Percentiles rank a stretch among this genome's conserved stretches.
These are phyloP conservation scores for Alternaria sp. DNA, from an alignment of 2,329 filamentous ascomycete species.

Conservation along the genomic window DNA sequence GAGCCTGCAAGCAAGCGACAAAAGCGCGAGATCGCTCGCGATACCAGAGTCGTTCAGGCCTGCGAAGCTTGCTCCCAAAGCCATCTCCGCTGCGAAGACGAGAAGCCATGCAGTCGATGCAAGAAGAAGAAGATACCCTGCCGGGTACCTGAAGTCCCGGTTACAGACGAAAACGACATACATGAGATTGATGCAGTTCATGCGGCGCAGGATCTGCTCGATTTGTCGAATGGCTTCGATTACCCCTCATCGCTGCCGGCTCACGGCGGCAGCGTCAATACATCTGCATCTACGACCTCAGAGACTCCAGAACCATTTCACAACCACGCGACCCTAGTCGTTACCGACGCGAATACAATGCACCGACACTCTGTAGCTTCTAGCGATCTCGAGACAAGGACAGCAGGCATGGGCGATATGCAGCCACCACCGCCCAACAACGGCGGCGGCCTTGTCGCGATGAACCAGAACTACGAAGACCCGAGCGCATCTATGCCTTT, in stretches of 20 bases:
- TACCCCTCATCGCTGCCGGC: conserved; percentile 18
- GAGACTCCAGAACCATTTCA: conserved; percentile 8
- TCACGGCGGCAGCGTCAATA: conserved; percentile 4
- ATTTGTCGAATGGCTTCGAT: conserved; percentile 34
- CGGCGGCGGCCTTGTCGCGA: not conserved
- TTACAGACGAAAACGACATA: conserved; percentile 20
- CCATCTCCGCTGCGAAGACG: conserved; percentile 61
- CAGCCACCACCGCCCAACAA: conserved; percentile 11
- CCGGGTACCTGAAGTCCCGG: conserved; percentile 26
- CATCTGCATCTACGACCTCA: conserved; percentile 9
- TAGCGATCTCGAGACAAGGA: not conserved
- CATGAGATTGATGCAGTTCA: conserved; percentile 33
- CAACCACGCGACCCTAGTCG: conserved; percentile 2
- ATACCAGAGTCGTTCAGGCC: conserved; percentile 50
- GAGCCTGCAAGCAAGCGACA: conserved; percentile 41
- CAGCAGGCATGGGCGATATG: conserved; percentile 1
- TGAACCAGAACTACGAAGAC: conserved; percentile 14
- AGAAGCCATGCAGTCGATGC: conserved; percentile 61
- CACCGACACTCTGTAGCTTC: not conserved
- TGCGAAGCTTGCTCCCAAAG: conserved; percentile 60
- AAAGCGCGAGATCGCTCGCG: conserved; percentile 32
- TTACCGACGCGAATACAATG: not conserved
- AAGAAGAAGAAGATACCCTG: conserved; percentile 57
- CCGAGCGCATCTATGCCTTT: conserved; percentile 13
- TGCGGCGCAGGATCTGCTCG: conserved; percentile 40